A percentile compares a stretch with the other conserved stretches of the same genome.
These are phyloP conservation scores for Trichoderma oligosporum DNA, from an alignment of 2,329 filamentous ascomycete genomes.

Conservation along the genomic window DNA sequence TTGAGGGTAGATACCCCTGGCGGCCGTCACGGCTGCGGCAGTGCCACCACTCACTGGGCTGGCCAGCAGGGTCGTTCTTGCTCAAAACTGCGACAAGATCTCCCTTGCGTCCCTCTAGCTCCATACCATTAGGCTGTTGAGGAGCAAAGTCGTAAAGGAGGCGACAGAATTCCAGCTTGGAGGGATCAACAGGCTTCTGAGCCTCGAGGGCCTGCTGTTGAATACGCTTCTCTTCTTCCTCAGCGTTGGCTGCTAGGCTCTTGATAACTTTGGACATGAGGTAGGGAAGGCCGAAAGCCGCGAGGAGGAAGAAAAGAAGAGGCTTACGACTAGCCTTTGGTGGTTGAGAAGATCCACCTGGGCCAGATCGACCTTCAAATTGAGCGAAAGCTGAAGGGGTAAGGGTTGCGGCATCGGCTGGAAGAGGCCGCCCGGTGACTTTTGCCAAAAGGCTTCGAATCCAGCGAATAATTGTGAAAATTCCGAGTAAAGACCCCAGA, in stretches of 20 bases:
- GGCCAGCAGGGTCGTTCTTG: conserved; percentile 88
- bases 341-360: conserved; percentile 61
- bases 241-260: conserved; percentile 75
- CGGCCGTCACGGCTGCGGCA: conserved; percentile 86
- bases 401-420: conserved; percentile 79
- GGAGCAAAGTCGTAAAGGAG: conserved; percentile 92
- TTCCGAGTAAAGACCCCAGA: conserved; percentile 86
- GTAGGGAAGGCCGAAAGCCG: conserved; percentile 92
- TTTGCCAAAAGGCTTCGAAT: conserved; percentile 87
- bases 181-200: conserved; percentile 67
- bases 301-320: conserved; percentile 90
- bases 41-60: conserved; percentile 94
- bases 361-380: conserved; percentile 68
- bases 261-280: conserved; percentile 95
- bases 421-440: conserved; percentile 83
- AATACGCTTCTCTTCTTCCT: conserved; percentile 68
- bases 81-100: conserved; percentile 91
- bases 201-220: conserved; percentile 49
- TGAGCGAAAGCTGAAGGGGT: conserved; percentile 88
- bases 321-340: conserved; percentile 87
- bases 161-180: conserved; percentile 93
- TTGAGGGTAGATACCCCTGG: conserved; percentile 86
- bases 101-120: conserved; percentile 88
- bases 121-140: conserved; percentile 64
- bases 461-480: conserved; percentile 95